Conservation (phyloP, 2,329 filamentous ascomycete species). For the Paracorniculantispora psalliotae region DNA sequence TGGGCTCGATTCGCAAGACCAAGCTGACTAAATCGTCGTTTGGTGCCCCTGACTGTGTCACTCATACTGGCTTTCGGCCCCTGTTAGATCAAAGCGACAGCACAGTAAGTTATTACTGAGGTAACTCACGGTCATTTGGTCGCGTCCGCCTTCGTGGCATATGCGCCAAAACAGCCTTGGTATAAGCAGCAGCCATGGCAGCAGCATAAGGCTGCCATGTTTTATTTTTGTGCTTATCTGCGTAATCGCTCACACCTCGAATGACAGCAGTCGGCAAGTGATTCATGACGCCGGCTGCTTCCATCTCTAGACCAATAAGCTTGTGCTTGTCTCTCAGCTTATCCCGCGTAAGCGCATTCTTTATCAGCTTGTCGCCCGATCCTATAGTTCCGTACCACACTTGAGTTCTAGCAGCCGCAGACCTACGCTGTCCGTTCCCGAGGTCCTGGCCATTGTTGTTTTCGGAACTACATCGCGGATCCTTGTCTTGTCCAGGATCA, state of each 20-base stretch:
- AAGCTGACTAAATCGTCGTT: no score
- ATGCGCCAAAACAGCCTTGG: slow-evolving; percentile 21
- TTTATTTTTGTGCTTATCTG: slow-evolving; percentile 26
- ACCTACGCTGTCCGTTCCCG: slow-evolving; percentile 18
- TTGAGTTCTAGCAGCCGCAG: slow-evolving; percentile 19
- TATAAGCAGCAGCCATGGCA: slow-evolving; percentile 26
- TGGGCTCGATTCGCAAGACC: no score
- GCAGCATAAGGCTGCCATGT: slow-evolving; percentile 30
- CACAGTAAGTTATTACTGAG: no score
- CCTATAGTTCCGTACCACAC: slow-evolving; percentile 31
- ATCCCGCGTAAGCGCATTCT: slow-evolving; percentile 21
- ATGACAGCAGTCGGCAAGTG: slow-evolving; percentile 26
- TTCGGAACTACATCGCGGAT: slow-evolving; percentile 22
- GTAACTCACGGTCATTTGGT: no score
- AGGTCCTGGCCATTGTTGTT: slow-evolving; percentile 1
- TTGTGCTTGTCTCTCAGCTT: slow-evolving; percentile 22
- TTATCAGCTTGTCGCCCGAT: slow-evolving; percentile 26
- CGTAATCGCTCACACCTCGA: slow-evolving; percentile 29
- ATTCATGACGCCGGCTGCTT: slow-evolving; percentile 21
- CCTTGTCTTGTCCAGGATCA: slow-evolving; percentile 28
- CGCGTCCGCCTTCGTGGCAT: slow-evolving; percentile 5
- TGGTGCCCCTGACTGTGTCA: no score
- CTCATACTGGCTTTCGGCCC: no score
- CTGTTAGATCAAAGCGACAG: no score
- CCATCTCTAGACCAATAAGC: slow-evolving; percentile 27